A percentile compares a stretch with the other conserved stretches of the same genome.
phyloP scores from a whole-genome alignment of 2,329 filamentous ascomycete genomes.

The Chalaropsis ovoidea region DNA sequence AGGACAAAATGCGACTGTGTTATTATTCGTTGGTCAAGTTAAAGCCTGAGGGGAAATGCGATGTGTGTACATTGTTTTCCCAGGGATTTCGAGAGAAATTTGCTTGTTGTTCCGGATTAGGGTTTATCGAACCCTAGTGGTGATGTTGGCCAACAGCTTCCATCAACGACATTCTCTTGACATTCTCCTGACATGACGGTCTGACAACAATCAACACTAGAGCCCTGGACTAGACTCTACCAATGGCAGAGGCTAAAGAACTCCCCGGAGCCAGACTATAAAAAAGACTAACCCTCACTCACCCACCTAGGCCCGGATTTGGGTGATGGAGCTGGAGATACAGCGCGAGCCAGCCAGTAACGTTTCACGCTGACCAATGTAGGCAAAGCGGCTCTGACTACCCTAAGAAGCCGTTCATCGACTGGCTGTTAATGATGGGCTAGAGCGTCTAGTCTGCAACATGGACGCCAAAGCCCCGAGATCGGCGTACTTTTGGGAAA shows the following conservation, averaged over 20 bases:
- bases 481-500: conserved; percentile 5
- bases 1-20: neutral
- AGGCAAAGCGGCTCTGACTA: neutral
- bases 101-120: neutral
- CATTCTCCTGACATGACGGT: neutral
- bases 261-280: neutral
- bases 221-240: neutral
- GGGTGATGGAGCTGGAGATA: neutral
- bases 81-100: neutral
- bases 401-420: neutral
- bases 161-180: neutral
- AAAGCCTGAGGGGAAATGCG: neutral
- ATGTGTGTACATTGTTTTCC: neutral
- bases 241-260: neutral
- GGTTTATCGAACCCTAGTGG: neutral
- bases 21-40: conserved; percentile 5
- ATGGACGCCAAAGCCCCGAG: neutral
- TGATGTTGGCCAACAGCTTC: neutral
- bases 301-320: too few species aligned
- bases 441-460: neutral
- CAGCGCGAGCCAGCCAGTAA: neutral
- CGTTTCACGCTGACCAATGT: neutral
- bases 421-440: neutral
- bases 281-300: too few species aligned
- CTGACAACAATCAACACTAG: neutral